Percentiles rank a stretch among this genome's conserved stretches.
These are phyloP conservation scores for Talinum fruticosum DNA, from an alignment of 148 eudicot species.

Conservation along the genomic window DNA sequence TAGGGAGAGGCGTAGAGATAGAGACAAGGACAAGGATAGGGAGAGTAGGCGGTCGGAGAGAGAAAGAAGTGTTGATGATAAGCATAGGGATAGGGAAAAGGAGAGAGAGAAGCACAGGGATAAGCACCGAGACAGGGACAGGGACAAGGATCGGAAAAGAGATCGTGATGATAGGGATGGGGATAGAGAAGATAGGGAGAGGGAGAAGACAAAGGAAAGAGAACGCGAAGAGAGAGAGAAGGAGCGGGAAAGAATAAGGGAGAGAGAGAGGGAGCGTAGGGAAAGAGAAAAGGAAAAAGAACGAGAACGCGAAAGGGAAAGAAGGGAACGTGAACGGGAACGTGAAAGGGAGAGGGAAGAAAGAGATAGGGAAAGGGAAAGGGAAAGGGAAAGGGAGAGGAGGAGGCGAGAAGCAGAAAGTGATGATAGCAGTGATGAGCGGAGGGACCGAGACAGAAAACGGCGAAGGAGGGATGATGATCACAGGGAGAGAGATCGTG, in stretches of 20 bases:
- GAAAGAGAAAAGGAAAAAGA: slow-evolving; percentile 23
- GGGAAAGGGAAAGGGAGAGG: slow-evolving; percentile 37
- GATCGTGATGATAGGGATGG: slow-evolving; percentile 20
- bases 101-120: slow-evolving; percentile 32
- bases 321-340: slow-evolving; percentile 17
- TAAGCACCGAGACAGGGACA: slow-evolving; percentile 26
- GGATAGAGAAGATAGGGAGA: slow-evolving; percentile 24
- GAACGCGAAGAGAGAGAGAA: slow-evolving; percentile 22
- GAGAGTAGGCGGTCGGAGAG: slow-evolving; percentile 32
- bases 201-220: slow-evolving; percentile 23
- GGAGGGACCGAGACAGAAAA: slow-evolving; percentile 52
- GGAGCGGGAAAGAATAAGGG: slow-evolving; percentile 29
- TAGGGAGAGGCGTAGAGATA: slow-evolving; percentile 23
- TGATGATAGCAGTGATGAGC: slow-evolving; percentile 39
- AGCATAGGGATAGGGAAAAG: slow-evolving; percentile 31
- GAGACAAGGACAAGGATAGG: slow-evolving; percentile 18
- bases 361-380: slow-evolving; percentile 20
- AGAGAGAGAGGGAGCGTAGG: slow-evolving; percentile 17
- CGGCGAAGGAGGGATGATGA: slow-evolving; percentile 54
- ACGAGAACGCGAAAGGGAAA: slow-evolving; percentile 18
- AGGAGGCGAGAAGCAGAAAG: slow-evolving; percentile 41
- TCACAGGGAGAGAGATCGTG: slow-evolving; percentile 43
- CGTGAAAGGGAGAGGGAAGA: slow-evolving; percentile 23
- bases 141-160: slow-evolving; percentile 26
- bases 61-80: slow-evolving; percentile 38